Base-by-base conservation (phyloP, 805 yeast species). In the Cyberlindnera subsufficiens region DNA sequence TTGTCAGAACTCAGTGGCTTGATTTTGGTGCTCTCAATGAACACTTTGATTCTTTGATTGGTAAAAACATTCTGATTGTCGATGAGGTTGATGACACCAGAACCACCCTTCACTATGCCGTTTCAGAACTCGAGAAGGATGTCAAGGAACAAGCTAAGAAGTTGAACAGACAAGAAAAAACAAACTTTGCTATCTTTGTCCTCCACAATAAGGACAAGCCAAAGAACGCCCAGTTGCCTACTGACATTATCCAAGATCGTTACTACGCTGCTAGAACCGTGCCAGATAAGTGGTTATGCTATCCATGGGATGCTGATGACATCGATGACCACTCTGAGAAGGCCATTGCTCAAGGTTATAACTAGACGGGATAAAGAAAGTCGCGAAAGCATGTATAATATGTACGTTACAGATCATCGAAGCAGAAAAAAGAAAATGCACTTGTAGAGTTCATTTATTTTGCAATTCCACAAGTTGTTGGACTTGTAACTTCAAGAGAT, bases 1-100 rank as follows among this genome's bases (percentile, higher is more conserved):
- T 87, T 38, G 70, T 86, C 32, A 78, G 95, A 62, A 87, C 95
- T 19, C 96, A 87, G 67, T 87, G 96, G 96, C 74, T 87, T 37
- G 95, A 87, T 59, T 85, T 86, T 64, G 81, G 85, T 51, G 77
- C 85, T 38, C 68, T 85, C 41, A 74, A 71, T 39, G 71, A 78
- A 63, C 86, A 81, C 64, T 78, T 82, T 51, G 85, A 82, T 52
- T 80, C 86, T 37, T 71, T 87, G 49, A 81, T 87, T 45, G 95
- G 95, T 53, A 87, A 86, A 65, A 81, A 80, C 59, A 72, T 87
- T 32, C 66, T 87, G 51, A 85, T 87, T 55, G 93, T 87, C 30
- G 96, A 87, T 63, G 96, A 87, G 67, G 96, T 87, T 37, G 96
- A 87, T 63, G 96, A 87, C 61, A 86, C 95, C 19, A 82, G 96